Base-by-base conservation (phyloP, 371 early-diverging fungal genomes). In the Phascolomyces articulosus region DNA sequence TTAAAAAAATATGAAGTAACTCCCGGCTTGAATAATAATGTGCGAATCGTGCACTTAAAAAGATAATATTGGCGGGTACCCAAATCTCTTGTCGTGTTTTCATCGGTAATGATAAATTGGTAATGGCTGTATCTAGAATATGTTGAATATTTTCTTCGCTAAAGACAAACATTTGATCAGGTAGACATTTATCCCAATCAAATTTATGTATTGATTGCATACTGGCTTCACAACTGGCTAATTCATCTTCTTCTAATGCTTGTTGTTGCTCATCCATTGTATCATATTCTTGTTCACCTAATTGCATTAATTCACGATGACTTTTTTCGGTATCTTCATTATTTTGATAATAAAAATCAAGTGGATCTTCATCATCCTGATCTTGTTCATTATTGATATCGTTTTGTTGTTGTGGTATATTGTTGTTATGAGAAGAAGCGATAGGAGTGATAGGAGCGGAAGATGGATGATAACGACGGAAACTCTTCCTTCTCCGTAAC, bases 151-250 rank as follows among this genome's bases (percentile, higher is more conserved):
- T 83, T 20, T 79, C 74, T 60, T 84, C 84, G 27, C 90, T 87
- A 76, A 96, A 93, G 8, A 95, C 97, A 80, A 94, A 91, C 95
- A 95, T 95, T 75, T 94, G 95, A 74, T 94, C 90, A 4, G 88
- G 90, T 41, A 85, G 77, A 72, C 94, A 91, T 40, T 73, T 79
- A 49, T 90, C 88, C 92, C 91, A 95, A n/a, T 84, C 73, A 77
- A 94, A 94, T 53, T 85, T 81, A 38, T 84, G 78, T 29, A 77
- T 71, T 1, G 80, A 77, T 58, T 67, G 64, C 54, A 73, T 67
- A 53, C 72, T 70, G 9, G 65, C 67, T 40, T 74, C 73, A 40
- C 56, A 78, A 13, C 29, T 40, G 27, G 49, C 56, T 40, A 65
- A 20, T 3, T 62, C 68, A 23, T 58, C 31, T 0, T 60, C 59